Evolutionary conservation across 2,329 filamentous ascomycete species (phyloP), one percentile per base, ranked within the genome.

Genomic region (Saccharata proteae): DNA sequence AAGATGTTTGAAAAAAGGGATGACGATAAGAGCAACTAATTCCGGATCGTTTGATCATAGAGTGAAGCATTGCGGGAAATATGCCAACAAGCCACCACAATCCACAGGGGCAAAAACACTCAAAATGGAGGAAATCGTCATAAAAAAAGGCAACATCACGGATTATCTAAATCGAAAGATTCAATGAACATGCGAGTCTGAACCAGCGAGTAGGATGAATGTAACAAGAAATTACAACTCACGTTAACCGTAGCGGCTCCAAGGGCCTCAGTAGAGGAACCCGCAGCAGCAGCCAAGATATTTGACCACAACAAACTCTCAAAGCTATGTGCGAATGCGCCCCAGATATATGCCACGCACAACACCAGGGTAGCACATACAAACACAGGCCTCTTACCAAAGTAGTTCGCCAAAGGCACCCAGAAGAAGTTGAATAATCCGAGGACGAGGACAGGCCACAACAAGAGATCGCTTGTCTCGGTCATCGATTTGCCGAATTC

Each of bases 381-480:
- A 35, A 65, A 66, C 3, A 64, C 49, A 1, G 63, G 62, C 4
- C 64, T 48, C 39, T 66, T 59, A 8, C 64, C 64, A 33, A 64
- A 59, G 35, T 58, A 61, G 15, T 58, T 62, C 31, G 60, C 55
- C 7, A 67, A 39, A 10, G 64, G 64, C 4, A 66, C 61, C 62
- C 62, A 66, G 41, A 67, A 52, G 49, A 68, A 67, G 40, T 68
- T 69, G 43, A 62, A 64, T 17, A 63, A 56, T 2, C 64, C 62
- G 3, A 68, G 55, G 2, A 64, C 55, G 3, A 67, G 46, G 38
- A 68, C 63, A 1, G 54, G 54, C 43, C 51, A 58, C 9, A 55
- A 40, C 2, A 59, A 46, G 1, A 59, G 39, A 14, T 47, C 48
- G 11, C 57, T 59, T 2, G 62, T 59, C 30, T 65, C 55, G 4